Evolutionary conservation across 768 basidiomycete species (phyloP), one percentile per base, ranked within the genome.

Genomic region (Leccinum fibrillosum): DNA sequence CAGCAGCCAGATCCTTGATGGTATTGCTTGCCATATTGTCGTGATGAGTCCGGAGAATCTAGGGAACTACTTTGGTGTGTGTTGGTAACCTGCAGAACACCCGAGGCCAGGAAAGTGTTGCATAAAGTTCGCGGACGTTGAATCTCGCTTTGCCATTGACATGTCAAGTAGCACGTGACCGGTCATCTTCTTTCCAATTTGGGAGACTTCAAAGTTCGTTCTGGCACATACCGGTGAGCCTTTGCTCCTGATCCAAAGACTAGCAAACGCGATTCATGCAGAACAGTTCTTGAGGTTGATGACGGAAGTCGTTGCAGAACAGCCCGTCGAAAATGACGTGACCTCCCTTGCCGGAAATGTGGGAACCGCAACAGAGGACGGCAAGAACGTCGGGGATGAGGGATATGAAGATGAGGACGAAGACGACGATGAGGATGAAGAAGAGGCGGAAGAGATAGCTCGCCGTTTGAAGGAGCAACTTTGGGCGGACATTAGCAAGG

Each of bases 1-100:
- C 94, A 56, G 92, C 93, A 37, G 90, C 80, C 62, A 97, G 74
- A 72, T 97, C 94, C 77, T 93, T 94, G 51, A 85, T 79, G 32
- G 92, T 90, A 69, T 88, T 88, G 15, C 56, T 54, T 56, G 64
- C 64, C 71, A 74, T 72, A 39, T 57, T 48, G 34, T 44, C 37
- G 37, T 57, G 56, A 62, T 70, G 62, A 34, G 32, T 62, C 53
- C 47, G 23, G 35, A 42, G 52, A 3, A 9, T 21, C 17, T 45
- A 17, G 39, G 21, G 32, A 47, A 47, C 15, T 39, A 53, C 45
- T 15, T 17, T 5, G 11, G 8, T 25, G 30, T 3, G 42, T 47
- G 47, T 15, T 28, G 23, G 37, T 50, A 44, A 35, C 52, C 26
- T 8, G n/a, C 2, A 35, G 19, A 25, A 39, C 17, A 52, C 11